These are phyloP conservation scores for Lithohypha guttulata DNA, from an alignment of 2,329 filamentous ascomycete genomes.

Conservation along the genomic window DNA sequence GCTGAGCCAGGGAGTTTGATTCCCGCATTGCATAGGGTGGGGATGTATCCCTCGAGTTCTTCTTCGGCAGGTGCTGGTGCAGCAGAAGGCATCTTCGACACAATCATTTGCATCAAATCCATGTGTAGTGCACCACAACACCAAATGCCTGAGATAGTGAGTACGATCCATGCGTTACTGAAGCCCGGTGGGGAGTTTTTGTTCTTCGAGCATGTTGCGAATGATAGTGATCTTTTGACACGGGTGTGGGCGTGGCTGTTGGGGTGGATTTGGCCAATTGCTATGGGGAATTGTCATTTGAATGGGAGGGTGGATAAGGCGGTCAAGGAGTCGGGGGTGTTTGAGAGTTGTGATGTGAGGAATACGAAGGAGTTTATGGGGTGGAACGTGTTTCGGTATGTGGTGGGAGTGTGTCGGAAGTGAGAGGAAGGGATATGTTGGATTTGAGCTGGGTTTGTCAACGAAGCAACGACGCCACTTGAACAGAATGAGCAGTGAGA, in stretches of 20 bases:
- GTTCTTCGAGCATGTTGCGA: constrained; percentile 36
- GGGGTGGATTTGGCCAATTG: constrained; percentile 17
- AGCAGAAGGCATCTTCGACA: constrained; percentile 33
- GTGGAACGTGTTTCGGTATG: constrained; percentile 8
- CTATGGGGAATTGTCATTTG: constrained; percentile 20
- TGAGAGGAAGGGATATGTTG: neutral
- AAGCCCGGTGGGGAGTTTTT: constrained; percentile 38
- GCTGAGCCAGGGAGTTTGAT: constrained; percentile 36
- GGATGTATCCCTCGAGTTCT: constrained; percentile 28
- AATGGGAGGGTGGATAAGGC: constrained; percentile 17
- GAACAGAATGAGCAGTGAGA: too few species aligned
- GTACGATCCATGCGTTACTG: constrained; percentile 34
- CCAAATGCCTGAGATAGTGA: constrained; percentile 17
- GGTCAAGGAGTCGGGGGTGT: constrained; percentile 15
- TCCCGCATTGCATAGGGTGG: constrained; percentile 35
- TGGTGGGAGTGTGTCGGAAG: constrained; percentile 10
- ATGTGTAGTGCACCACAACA: constrained; percentile 27
- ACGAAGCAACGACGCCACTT: too few species aligned
- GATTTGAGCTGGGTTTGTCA: too few species aligned
- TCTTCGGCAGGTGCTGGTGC: constrained; percentile 18
- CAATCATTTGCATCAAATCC: constrained; percentile 35
- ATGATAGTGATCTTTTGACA: constrained; percentile 13
- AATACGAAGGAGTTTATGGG: constrained; percentile 4
- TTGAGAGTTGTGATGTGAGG: constrained; percentile 10
- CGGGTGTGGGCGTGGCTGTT: constrained; percentile 16